Base-by-base conservation (phyloP, 106 monocot species). In the Dioscorea dumetorum region DNA sequence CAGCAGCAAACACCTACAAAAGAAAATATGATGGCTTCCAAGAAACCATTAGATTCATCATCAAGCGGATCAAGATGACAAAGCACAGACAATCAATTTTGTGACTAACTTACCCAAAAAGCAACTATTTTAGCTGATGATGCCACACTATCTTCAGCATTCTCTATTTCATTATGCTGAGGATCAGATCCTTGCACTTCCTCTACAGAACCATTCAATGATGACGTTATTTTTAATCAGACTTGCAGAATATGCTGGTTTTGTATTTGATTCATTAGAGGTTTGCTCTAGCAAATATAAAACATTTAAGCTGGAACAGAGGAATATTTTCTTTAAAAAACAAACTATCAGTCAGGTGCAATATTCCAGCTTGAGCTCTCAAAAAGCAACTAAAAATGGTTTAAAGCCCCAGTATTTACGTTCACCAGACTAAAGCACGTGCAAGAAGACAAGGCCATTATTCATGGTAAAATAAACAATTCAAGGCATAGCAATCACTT, bases 1-100 rank as follows among this genome's bases (percentile, higher is more conserved):
- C 70, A 66, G 89, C 82, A 65, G 89, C 82, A 62, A 66, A 74
- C 18, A 90, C 80, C 85, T 90, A 58, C 32, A 81, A 70, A 54
- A 54, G 54, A 15, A 18, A 54, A 19, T 14, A 54, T 14, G 19
- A 54, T 54, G 54, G 12, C 19, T 19, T 18, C 54, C 54, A 54
- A 54, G 54, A 24, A 48, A n/a, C 32, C 11, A 35, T 19, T 41
- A 41, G 41, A 41, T 41, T 41, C 41, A 41, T 41, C 41, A 41
- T 10, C 41, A 41, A 41, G 41, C 2, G 41, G 10, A 41, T 8
- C 41, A 41, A 10, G 41, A 41, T 41, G 41, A 41, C 41, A 41
- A 41, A 41, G 10, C 6, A 41, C 41, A 41, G 3, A 6, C 41
- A 41, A 41, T 41, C 6, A 41, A 6, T 41, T 41, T 41, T 41